Evolutionary conservation across 352 stramenopile genomes (phyloP).

Genomic region (Pythium scleroteichum): DNA sequence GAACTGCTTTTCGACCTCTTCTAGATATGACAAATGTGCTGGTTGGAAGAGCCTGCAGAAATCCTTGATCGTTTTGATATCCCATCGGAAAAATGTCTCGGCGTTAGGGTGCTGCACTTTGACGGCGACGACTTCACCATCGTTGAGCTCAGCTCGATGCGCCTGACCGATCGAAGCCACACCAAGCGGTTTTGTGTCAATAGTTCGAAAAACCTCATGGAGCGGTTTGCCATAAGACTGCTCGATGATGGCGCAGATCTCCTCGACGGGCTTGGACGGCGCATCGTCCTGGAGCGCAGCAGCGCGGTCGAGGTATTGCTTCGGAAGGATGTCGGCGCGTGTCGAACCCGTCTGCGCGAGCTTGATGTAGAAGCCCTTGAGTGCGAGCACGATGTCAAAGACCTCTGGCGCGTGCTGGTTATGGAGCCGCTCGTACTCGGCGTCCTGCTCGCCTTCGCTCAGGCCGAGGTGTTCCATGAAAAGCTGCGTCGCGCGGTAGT

Average conservation of each 20-base stretch:
- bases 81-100: conserved; percentile 93
- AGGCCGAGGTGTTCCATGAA: conserved; percentile 65
- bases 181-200: conserved; percentile 75
- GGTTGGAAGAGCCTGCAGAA: conserved; percentile 96
- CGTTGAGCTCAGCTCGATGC: conserved; percentile 69
- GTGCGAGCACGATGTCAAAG: conserved; percentile 79
- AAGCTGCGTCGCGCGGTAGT: conserved; percentile 76
- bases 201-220: conserved; percentile 52
- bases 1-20: conserved; percentile 97
- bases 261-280: conserved; percentile 66
- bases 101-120: conserved; percentile 95
- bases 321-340: conserved; percentile 75
- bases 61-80: conserved; percentile 96
- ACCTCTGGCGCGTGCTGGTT: conserved; percentile 73
- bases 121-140: conserved; percentile 78
- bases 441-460: conserved; percentile 53
- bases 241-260: conserved; percentile 79
- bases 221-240: conserved; percentile 62
- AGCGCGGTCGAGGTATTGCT: conserved; percentile 76
- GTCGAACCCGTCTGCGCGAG: conserved; percentile 82
- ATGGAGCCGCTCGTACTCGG: conserved; percentile 75
- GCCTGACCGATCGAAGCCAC: conserved; percentile 84
- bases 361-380: conserved; percentile 90
- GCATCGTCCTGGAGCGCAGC: conserved; percentile 80
- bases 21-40: conserved; percentile 90